These are phyloP conservation scores for Erigeron canadensis DNA, from an alignment of 129 eudicot species.

Conservation along the genomic window DNA sequence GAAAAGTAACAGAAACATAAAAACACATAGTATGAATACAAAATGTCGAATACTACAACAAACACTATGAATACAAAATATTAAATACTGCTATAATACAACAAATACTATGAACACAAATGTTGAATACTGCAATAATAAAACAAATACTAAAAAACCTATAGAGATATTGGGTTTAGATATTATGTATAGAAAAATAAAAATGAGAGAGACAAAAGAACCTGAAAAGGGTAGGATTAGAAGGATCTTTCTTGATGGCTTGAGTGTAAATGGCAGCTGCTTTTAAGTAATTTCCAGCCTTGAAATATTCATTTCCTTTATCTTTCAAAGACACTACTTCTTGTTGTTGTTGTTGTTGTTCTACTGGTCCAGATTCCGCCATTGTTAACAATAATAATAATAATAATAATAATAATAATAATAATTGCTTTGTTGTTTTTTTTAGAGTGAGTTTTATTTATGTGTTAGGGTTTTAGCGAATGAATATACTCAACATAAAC, in stretches of 20 bases:
- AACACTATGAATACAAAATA: not conserved
- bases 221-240: slow-evolving; percentile 86
- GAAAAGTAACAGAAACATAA: slow-evolving; percentile 14
- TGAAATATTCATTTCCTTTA: slow-evolving; percentile 84
- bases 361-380: not conserved
- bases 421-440: too few relatives aligned
- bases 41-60: not conserved
- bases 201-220: slow-evolving; percentile 16
- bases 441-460: too few relatives aligned
- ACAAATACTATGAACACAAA: not conserved
- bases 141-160: not conserved
- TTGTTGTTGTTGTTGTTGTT: not conserved
- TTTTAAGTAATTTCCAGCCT: slow-evolving; percentile 87
- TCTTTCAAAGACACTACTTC: slow-evolving; percentile 61
- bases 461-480: too few relatives aligned
- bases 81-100: not conserved
- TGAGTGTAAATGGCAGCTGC: slow-evolving; percentile 99
- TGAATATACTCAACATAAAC: too few relatives aligned
- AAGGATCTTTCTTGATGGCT: slow-evolving; percentile 91
- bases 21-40: not conserved
- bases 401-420: too few relatives aligned
- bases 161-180: not conserved
- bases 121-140: not conserved
- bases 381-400: too few relatives aligned
- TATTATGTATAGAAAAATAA: not conserved